These are phyloP conservation scores for Carex arenaria DNA, from an alignment of 202 grass and related monocot genomes.

Conservation along the genomic window DNA sequence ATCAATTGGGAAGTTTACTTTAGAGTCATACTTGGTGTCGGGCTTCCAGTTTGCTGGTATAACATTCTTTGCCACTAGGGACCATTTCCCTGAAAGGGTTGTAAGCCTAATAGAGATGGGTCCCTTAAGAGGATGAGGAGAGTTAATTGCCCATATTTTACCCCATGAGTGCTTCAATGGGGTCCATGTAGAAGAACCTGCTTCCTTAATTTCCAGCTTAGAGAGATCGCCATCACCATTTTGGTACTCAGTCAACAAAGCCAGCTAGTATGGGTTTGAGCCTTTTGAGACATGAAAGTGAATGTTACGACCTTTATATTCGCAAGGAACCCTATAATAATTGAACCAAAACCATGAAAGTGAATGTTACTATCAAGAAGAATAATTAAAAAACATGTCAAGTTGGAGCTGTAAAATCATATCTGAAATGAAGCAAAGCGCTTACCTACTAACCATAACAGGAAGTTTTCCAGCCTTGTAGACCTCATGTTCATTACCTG, in stretches of 20 bases:
- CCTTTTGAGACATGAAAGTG: conserved; percentile 52
- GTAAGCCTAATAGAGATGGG: conserved; percentile 63
- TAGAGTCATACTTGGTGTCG: conserved; percentile 39
- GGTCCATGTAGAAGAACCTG: conserved; percentile 38
- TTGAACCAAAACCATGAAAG: not conserved
- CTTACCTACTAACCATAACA: conserved; percentile 43
- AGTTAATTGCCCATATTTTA: conserved; percentile 48
- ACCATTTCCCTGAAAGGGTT: conserved; percentile 33
- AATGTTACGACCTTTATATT: not conserved
- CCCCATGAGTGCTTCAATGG: conserved; percentile 72
- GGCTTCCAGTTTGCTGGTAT: conserved; percentile 66
- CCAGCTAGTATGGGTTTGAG: conserved; percentile 56
- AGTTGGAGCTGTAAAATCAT: not conserved
- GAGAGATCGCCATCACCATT: conserved; percentile 59
- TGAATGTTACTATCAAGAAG: too few species aligned
- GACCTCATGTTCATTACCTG: conserved; percentile 41
- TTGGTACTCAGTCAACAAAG: conserved; percentile 63
- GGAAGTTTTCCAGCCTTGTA: conserved; percentile 45
- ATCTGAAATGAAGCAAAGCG: not conserved
- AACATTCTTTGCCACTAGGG: conserved; percentile 42
- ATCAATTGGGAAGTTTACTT: conserved; percentile 42
- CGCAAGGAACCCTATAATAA: not conserved
- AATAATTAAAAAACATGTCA: not conserved
- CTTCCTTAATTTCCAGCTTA: conserved; percentile 56
- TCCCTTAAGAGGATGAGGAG: conserved; percentile 28